Evolutionary conservation across 2,329 filamentous ascomycete genomes (phyloP).

Genomic region (Botrytis hyacinthi): DNA sequence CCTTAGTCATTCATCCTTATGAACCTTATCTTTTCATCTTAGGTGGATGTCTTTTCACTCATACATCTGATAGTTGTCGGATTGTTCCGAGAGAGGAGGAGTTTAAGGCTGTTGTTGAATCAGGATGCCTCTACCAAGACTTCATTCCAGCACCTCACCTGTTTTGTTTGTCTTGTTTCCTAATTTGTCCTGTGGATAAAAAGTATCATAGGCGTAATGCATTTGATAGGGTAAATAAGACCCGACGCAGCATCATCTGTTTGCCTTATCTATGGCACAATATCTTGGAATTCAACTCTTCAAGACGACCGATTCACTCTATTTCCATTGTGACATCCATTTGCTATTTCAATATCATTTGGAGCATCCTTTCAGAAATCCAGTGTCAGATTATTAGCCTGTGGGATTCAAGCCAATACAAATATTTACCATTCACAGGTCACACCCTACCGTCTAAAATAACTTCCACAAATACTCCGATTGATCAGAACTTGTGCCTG

Average conservation of each 20-base stretch:
- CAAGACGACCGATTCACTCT: background rate
- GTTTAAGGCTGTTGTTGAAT: background rate
- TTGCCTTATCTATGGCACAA: conserved; percentile 19
- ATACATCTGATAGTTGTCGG: conserved; percentile 12
- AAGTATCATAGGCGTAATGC: background rate
- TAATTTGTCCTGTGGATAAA: conserved; percentile 2
- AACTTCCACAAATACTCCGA: background rate
- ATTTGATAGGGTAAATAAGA: conserved; percentile 15
- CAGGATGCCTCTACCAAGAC: background rate
- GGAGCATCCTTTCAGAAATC: background rate
- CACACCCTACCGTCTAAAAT: background rate
- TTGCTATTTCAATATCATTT: background rate
- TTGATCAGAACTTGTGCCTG: background rate
- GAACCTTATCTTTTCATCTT: background rate
- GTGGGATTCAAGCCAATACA: background rate
- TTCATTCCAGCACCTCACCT: background rate
- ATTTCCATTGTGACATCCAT: background rate
- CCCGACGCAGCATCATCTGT: background rate
- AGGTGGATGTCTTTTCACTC: background rate
- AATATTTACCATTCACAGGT: background rate
- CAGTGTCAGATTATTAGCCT: background rate
- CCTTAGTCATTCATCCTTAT: conserved; percentile 2
- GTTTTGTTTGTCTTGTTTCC: conserved; percentile 6
- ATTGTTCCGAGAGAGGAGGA: background rate
- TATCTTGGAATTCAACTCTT: background rate